Percentiles rank a stretch among this genome's conserved stretches.
Conservation (phyloP, 306 rosid species). For the Geum urbanum region DNA sequence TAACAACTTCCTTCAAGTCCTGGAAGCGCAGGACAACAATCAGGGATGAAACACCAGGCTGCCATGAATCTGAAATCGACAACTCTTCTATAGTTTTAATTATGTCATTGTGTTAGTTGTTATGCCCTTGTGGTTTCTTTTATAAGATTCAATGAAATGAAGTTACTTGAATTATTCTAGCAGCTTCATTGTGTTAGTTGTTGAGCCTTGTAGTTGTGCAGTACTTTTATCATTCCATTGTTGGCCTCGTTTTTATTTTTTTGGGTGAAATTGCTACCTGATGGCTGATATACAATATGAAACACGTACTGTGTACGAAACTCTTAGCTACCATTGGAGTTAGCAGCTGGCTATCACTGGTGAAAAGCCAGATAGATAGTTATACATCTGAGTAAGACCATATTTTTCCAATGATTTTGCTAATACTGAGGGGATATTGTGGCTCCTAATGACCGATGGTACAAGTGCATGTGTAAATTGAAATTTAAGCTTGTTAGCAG, state of each 20-base stretch:
- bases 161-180: background rate
- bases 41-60: background rate
- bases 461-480: background rate
- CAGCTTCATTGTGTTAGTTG: too few relatives aligned
- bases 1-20: constrained; percentile 16
- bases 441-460: background rate
- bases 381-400: background rate
- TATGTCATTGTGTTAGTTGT: background rate
- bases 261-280: background rate
- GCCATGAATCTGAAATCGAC: background rate
- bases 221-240: background rate
- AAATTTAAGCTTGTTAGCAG: background rate
- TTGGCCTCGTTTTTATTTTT: background rate
- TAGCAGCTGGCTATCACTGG: background rate
- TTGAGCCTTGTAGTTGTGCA: background rate
- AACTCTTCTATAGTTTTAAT: background rate
- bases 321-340: background rate
- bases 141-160: background rate
- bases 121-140: background rate
- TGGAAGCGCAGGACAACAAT: constrained; percentile 11
- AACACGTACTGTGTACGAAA: background rate
- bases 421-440: background rate
- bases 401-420: background rate
- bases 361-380: background rate
- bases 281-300: too few relatives aligned